Percentiles rank a stretch among this genome's conserved stretches.
Evolutionary conservation across 371 early-diverging fungal genomes (phyloP).

Genomic region (Nematocida parisii): DNA sequence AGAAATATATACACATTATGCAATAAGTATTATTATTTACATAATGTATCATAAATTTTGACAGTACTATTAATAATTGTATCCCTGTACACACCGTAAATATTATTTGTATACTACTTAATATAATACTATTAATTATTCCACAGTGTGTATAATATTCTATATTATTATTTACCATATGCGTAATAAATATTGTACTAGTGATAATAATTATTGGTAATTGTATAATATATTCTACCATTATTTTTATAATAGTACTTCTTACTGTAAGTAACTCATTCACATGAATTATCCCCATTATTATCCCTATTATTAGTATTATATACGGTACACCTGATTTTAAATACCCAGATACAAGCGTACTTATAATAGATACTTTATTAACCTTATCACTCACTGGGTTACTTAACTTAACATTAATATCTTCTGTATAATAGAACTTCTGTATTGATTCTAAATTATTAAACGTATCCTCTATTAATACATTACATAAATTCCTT

Average conservation of each 20-base stretch:
- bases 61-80: too few species aligned
- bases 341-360: neutral
- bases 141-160: too few species aligned
- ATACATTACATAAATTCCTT: neutral
- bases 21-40: too few species aligned
- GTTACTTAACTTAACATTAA: neutral
- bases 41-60: too few species aligned
- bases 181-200: too few species aligned
- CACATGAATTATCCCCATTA: slow-evolving; percentile 1
- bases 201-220: neutral
- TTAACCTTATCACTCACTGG: neutral
- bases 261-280: neutral
- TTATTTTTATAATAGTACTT: neutral
- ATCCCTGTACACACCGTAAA: too few species aligned
- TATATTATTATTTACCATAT: too few species aligned
- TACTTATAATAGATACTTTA: neutral
- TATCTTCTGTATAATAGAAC: neutral
- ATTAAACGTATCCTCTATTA: neutral
- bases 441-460: slow-evolving; percentile 19
- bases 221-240: neutral
- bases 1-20: too few species aligned
- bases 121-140: too few species aligned
- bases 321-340: neutral
- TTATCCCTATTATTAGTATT: neutral
- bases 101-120: too few species aligned